Evolutionary conservation across 1,284 basidiomycete species (phyloP), one percentile per base, ranked within the genome.

Genomic region (Rhodotorula sp.): DNA sequence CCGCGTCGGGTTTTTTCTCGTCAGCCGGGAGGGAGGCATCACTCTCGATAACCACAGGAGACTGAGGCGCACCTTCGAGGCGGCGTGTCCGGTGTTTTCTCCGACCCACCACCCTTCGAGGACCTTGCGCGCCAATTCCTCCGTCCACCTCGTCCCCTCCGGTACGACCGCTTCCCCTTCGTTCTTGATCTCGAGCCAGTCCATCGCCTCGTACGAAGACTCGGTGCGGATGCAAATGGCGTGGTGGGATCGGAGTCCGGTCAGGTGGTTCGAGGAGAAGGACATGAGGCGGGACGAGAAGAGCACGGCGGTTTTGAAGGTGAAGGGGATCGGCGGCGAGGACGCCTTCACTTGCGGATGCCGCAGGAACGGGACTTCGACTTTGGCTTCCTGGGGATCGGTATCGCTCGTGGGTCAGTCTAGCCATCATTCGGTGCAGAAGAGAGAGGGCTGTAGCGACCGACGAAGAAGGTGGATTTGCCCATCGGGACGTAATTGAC

Each of bases 21-120:
- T 30, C 26, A 45, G 22, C 20, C 7, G 14, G 8, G 12, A n/a
- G 49, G 29, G 10, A 2, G 30, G 0, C 4, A 33, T 15, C 55
- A 14, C 29, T 56, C 20, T 18, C 44, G 20, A 14, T 46, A 8
- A 33, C 46, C 20, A 22, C 46, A 15, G 4, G 15, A 4, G 1
- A 46, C 26, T 7, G 15, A n/a, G 30, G n/a, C 70, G 12, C 30
- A 73, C 71, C 42, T 61, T 60, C 0, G 68, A 66, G 1, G 71
- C 71, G 14, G 37, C n/a, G 24, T 37, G 26, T 4, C 71, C 71
- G 4, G 71, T 70, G n/a, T 64, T 55, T 24, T 70, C 66, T 8
- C 71, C 71, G 8, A 68, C 66, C 66, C 69, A 73, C 68, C 68
- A 73, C 49, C 71, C 64, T 20, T 51, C 62, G 12, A 73, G 54